Evolutionary conservation across 352 stramenopile genomes (phyloP).

Genomic region (Pythium dissotocum): DNA sequence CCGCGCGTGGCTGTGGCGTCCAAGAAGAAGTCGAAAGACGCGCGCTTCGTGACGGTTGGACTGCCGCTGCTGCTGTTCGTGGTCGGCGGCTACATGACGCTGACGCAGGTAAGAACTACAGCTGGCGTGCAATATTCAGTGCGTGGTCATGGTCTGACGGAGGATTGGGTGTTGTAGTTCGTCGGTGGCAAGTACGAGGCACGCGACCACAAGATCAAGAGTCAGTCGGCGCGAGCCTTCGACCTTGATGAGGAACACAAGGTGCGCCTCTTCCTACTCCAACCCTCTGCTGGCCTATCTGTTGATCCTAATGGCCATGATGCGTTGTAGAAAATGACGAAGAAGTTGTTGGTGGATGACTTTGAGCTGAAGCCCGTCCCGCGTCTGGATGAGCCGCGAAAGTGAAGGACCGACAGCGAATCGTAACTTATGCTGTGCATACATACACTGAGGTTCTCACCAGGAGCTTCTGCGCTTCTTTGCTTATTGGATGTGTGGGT

Average conservation of each 20-base stretch:
- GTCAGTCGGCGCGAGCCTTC: constrained; percentile 77
- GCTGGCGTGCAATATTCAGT: not conserved
- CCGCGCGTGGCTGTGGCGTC: constrained; percentile 16
- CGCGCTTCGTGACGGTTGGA: constrained; percentile 67
- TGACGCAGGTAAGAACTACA: constrained; percentile 57
- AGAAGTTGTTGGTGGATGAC: constrained; percentile 80
- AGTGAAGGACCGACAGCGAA: not conserved
- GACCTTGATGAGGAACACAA: constrained; percentile 88
- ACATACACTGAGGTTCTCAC: not conserved
- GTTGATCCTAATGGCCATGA: not conserved
- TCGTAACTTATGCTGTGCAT: not conserved
- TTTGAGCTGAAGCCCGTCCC: constrained; percentile 88
- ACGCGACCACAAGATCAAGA: constrained; percentile 80
- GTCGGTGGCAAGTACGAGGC: constrained; percentile 82
- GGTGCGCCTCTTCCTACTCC: constrained; percentile 30
- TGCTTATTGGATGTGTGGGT: no score
- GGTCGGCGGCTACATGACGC: constrained; percentile 67
- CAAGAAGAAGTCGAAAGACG: constrained; percentile 57
- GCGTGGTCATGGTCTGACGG: not conserved
- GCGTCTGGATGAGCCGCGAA: constrained; percentile 30
- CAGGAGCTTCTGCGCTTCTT: no score
- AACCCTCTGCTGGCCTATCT: not conserved
- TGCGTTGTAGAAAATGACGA: constrained; percentile 67
- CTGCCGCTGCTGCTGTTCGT: constrained; percentile 83
- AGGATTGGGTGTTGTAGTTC: constrained; percentile 45